A percentile compares a stretch with the other conserved stretches of the same genome.
phyloP scores from a whole-genome alignment of 345 rosid genomes.

The Eucalyptus regnans region DNA sequence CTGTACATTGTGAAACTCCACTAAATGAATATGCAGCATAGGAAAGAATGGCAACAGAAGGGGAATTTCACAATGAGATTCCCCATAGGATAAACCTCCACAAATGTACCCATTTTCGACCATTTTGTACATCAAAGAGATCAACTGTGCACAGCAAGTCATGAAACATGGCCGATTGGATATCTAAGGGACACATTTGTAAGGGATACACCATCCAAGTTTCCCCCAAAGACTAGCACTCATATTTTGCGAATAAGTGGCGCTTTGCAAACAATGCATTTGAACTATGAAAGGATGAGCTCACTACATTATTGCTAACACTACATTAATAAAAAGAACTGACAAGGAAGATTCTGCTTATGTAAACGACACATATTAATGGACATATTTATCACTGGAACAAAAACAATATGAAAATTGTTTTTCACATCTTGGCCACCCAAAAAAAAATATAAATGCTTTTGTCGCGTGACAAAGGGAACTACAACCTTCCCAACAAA shows the following conservation, averaged over 20 bases:
- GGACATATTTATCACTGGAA: not conserved
- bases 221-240: not conserved
- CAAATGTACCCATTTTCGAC: not conserved
- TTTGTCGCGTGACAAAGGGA: not conserved
- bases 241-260: not conserved
- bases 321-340: not conserved
- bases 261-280: not conserved
- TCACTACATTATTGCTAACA: not conserved
- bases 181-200: not conserved
- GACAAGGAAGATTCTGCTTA: not conserved
- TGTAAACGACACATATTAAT: not conserved
- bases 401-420: not conserved
- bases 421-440: not conserved
- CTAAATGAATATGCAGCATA: not conserved
- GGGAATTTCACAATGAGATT: not conserved
- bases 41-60: not conserved
- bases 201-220: not conserved
- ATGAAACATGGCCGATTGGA: not conserved
- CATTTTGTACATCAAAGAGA: not conserved
- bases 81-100: not conserved
- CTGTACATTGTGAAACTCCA: not conserved
- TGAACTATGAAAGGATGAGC: not conserved
- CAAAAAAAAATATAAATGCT: not conserved
- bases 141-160: not conserved
- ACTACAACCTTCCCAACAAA: not conserved